Conservation (phyloP, 1,284 basidiomycete genomes). For the Pascua sp. region DNA sequence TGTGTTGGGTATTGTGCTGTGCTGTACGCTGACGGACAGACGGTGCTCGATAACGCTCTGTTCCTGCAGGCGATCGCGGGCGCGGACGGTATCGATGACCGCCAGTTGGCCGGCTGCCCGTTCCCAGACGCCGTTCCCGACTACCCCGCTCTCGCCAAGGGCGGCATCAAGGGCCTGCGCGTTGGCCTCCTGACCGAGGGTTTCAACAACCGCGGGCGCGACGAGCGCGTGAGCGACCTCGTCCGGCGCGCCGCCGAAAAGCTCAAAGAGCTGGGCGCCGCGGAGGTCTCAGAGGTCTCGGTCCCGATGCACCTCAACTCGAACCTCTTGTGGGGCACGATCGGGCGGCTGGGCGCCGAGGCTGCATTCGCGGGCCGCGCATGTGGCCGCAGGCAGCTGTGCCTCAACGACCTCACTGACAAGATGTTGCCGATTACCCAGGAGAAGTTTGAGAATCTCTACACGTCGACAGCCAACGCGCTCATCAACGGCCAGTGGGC, state of each 20-base stretch:
- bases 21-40: constrained; percentile 29
- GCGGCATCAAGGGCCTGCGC: constrained; percentile 44
- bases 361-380: constrained; percentile 35
- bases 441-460: constrained; percentile 48
- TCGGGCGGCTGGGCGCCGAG: constrained; percentile 31
- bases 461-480: constrained; percentile 52
- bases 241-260: constrained; percentile 15
- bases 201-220: constrained; percentile 44
- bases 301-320: constrained; percentile 32
- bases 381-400: constrained; percentile 45
- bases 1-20: no score
- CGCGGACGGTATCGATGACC: constrained; percentile 54
- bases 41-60: constrained; percentile 52
- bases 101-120: constrained; percentile 53
- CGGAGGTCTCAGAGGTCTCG: constrained; percentile 13
- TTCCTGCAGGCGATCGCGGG: constrained; percentile 55
- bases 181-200: constrained; percentile 54
- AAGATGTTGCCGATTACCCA: constrained; percentile 51
- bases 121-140: constrained; percentile 48
- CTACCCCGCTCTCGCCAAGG: constrained; percentile 36
- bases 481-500: constrained; percentile 58
- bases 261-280: constrained; percentile 17
- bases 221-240: constrained; percentile 16
- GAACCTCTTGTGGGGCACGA: constrained; percentile 22
- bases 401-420: constrained; percentile 49